A percentile compares a stretch with the other conserved stretches of the same genome.
Conservation (phyloP, 139 green algal genomes). For the Chlamydomonas schloesseri region DNA sequence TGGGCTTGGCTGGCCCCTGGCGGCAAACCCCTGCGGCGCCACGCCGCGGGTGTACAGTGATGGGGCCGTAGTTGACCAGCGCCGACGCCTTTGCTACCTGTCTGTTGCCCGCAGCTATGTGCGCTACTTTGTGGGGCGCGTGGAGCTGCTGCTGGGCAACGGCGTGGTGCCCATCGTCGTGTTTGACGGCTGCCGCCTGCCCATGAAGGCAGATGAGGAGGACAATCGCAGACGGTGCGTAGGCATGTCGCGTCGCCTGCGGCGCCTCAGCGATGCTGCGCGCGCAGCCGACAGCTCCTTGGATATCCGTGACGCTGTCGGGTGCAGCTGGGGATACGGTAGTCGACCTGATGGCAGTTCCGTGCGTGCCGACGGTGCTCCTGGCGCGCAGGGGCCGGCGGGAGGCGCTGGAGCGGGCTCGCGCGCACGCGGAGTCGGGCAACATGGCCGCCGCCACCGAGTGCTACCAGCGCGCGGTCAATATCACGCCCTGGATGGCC, state of each 20-base stretch:
- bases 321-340: no score
- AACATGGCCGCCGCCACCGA: conserved; percentile 87
- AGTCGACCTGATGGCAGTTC: background rate
- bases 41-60: no score
- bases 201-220: conserved; percentile 93
- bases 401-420: conserved; percentile 71
- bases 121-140: conserved; percentile 87
- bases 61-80: no score
- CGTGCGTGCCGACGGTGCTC: no score
- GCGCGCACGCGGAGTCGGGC: conserved; percentile 69
- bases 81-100: no score
- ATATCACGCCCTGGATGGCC: conserved; percentile 90
- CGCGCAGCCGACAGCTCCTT: no score
- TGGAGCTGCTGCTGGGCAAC: conserved; percentile 80
- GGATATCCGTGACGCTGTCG: no score
- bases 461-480: conserved; percentile 88
- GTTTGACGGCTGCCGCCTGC: conserved; percentile 94
- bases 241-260: no score
- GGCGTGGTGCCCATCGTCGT: conserved; percentile 91
- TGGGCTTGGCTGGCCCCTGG: no score
- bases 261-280: no score
- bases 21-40: no score
- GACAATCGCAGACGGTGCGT: conserved; percentile 69
- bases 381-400: conserved; percentile 59
- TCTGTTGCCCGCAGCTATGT: conserved; percentile 87